Percentiles rank a stretch among this genome's conserved stretches.
phyloP scores from a whole-genome alignment of 202 grass and related monocot genomes.

The Elaeis oleifera region DNA sequence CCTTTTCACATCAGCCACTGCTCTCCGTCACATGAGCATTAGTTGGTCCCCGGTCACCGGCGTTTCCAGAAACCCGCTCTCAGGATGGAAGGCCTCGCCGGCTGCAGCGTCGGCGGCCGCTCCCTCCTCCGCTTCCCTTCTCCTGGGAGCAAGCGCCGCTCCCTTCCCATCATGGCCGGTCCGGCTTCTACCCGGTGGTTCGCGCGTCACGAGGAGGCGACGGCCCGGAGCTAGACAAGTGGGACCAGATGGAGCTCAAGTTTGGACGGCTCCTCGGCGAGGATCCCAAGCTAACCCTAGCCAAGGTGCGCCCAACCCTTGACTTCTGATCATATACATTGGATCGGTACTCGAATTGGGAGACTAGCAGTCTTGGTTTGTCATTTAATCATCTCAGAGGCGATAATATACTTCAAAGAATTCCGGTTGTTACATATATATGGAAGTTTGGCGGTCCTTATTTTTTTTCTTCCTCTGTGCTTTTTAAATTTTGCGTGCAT shows the following conservation, averaged over 20 bases:
- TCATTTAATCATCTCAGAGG: too few relatives aligned
- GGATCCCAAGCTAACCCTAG: conserved; percentile 81
- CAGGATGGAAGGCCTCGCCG: conserved; percentile 55
- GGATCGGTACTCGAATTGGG: too few relatives aligned
- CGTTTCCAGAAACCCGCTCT: conserved; percentile 3
- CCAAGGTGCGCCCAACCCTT: conserved; percentile 32
- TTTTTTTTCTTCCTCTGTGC: too few relatives aligned
- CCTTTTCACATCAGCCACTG: too few relatives aligned
- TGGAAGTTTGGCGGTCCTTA: too few relatives aligned
- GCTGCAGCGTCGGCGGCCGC: conserved; percentile 36
- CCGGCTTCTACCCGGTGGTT: background rate
- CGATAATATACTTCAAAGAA: too few relatives aligned
- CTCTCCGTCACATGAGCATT: too few relatives aligned
- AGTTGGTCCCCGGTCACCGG: too few relatives aligned
- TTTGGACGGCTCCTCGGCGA: conserved; percentile 70
- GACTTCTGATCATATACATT: too few relatives aligned
- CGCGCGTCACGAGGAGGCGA: conserved; percentile 24
- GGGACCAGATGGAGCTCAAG: conserved; percentile 73
- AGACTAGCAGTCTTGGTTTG: too few relatives aligned
- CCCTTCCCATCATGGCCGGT: conserved; percentile 9
- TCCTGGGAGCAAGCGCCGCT: background rate
- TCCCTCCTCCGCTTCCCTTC: conserved; percentile 12
- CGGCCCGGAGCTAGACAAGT: conserved; percentile 41
- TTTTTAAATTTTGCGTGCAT: too few relatives aligned
- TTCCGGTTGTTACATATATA: too few relatives aligned